Conservation (phyloP, 345 rosid species). For the Raphanus sativus region DNA sequence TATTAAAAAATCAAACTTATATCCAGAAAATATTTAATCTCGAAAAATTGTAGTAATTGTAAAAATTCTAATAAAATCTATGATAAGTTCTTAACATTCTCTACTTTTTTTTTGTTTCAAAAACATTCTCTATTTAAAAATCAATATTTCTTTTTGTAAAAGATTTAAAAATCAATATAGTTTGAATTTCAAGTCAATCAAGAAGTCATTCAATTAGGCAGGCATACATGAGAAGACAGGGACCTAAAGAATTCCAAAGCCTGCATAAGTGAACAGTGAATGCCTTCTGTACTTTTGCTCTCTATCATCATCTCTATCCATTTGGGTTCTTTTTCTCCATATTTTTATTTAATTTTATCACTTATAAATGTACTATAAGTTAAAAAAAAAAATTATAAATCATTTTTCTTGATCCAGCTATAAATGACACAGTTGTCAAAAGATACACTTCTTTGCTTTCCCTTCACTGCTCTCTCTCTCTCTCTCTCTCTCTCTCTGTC, state of each 20-base stretch:
- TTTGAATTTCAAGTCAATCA: conserved; percentile 15
- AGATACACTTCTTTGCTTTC: conserved; percentile 45
- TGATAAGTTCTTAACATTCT: too few species aligned
- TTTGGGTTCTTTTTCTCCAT: background rate
- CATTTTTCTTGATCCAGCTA: conserved; percentile 27
- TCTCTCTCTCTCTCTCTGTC: conserved; percentile 25
- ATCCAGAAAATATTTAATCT: background rate
- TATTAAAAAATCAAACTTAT: background rate
- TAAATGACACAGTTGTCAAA: conserved; percentile 45
- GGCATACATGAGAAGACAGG: conserved; percentile 11
- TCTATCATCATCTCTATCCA: conserved; percentile 17
- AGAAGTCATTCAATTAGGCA: conserved; percentile 5
- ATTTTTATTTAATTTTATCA: background rate
- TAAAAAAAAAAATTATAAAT: background rate
- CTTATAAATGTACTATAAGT: background rate
- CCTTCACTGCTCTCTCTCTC: conserved; percentile 45
- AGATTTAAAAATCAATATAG: background rate
- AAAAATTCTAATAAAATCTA: too few species aligned
- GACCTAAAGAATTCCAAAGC: background rate
- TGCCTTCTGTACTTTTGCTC: background rate
- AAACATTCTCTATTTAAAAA: background rate
- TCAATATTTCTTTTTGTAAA: background rate
- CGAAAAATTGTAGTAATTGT: background rate
- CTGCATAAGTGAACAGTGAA: conserved; percentile 13
- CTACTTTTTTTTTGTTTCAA: too few species aligned